Conservation (phyloP, 2,329 filamentous ascomycete species). For the Herpotrichia juniperi region DNA sequence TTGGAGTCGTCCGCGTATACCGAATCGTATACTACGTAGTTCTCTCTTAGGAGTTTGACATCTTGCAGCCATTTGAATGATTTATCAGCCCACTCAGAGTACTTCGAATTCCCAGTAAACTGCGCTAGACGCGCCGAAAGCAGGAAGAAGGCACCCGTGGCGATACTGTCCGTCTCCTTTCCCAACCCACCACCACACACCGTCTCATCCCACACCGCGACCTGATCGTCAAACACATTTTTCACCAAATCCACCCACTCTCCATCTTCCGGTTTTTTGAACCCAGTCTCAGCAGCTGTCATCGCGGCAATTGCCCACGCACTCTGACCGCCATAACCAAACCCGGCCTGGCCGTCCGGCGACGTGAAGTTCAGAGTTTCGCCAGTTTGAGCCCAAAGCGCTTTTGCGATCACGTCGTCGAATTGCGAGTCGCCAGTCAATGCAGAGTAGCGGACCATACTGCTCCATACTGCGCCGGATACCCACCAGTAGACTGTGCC, state of each 20-base stretch:
- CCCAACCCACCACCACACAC: slow-evolving; percentile 68
- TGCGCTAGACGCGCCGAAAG: slow-evolving; percentile 75
- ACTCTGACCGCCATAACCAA: slow-evolving; percentile 75
- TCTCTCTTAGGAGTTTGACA: slow-evolving; percentile 55
- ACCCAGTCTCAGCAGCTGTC: slow-evolving; percentile 69
- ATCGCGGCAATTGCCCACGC: slow-evolving; percentile 73
- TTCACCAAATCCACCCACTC: slow-evolving; percentile 67
- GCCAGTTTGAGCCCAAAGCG: slow-evolving; percentile 46
- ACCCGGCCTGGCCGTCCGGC: slow-evolving; percentile 34
- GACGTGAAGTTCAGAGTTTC: slow-evolving; percentile 47
- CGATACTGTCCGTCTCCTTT: slow-evolving; percentile 81
- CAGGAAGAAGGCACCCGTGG: slow-evolving; percentile 80
- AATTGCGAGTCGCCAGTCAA: slow-evolving; percentile 52
- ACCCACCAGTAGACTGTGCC: slow-evolving; percentile 27
- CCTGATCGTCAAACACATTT: slow-evolving; percentile 76
- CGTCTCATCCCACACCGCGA: slow-evolving; percentile 68
- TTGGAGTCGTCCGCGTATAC: slow-evolving; percentile 46
- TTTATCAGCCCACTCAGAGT: slow-evolving; percentile 66
- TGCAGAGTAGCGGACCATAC: slow-evolving; percentile 46
- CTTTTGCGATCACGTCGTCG: slow-evolving; percentile 43
- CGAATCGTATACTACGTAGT: slow-evolving; percentile 59
- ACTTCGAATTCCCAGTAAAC: slow-evolving; percentile 64
- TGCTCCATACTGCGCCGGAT: slow-evolving; percentile 24
- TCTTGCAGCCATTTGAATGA: slow-evolving; percentile 61
- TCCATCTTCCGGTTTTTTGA: slow-evolving; percentile 45